Evolutionary conservation across 192 early-diverging fungal genomes (phyloP).

Genomic region (Coemansia umbellata): DNA sequence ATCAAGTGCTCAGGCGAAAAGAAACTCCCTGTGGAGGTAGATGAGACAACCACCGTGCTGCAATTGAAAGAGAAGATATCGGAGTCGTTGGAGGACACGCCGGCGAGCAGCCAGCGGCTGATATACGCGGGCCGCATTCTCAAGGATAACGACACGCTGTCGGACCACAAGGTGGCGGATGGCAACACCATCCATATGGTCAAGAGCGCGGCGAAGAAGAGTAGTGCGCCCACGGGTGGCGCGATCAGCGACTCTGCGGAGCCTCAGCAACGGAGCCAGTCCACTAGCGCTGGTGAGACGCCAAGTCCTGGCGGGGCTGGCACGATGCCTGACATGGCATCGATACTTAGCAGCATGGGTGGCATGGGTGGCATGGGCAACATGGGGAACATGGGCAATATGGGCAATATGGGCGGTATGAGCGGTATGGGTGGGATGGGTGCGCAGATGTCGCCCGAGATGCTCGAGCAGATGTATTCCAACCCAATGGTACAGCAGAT

Average conservation of each 20-base stretch:
- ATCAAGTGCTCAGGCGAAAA: constrained; percentile 33
- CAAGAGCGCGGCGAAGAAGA: constrained; percentile 56
- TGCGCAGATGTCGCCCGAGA: constrained; percentile 56
- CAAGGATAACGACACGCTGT: constrained; percentile 81
- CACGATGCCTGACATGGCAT: constrained; percentile 42
- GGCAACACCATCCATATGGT: constrained; percentile 94
- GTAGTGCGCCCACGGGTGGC: constrained; percentile 17
- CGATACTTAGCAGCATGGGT: constrained; percentile 28
- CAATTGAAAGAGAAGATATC: constrained; percentile 77
- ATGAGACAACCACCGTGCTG: constrained; percentile 58
- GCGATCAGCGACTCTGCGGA: constrained; percentile 36
- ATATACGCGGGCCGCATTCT: constrained; percentile 93
- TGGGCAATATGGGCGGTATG: constrained; percentile 61
- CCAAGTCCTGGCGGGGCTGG: constrained; percentile 7
- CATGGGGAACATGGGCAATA: constrained; percentile 56
- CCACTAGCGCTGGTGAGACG: constrained; percentile 3
- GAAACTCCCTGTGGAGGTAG: constrained; percentile 12
- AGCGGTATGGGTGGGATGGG: constrained; percentile 58
- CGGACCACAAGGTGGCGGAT: constrained; percentile 77
- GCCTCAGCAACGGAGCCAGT: no score
- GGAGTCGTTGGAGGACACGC: constrained; percentile 55
- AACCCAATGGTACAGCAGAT: constrained; percentile 83
- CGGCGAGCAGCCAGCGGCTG: constrained; percentile 71
- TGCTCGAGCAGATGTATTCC: constrained; percentile 67
- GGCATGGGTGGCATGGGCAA: constrained; percentile 52